These are phyloP conservation scores for Rasamsonia emersonii DNA, from an alignment of 2,329 filamentous ascomycete species.

Conservation along the genomic window DNA sequence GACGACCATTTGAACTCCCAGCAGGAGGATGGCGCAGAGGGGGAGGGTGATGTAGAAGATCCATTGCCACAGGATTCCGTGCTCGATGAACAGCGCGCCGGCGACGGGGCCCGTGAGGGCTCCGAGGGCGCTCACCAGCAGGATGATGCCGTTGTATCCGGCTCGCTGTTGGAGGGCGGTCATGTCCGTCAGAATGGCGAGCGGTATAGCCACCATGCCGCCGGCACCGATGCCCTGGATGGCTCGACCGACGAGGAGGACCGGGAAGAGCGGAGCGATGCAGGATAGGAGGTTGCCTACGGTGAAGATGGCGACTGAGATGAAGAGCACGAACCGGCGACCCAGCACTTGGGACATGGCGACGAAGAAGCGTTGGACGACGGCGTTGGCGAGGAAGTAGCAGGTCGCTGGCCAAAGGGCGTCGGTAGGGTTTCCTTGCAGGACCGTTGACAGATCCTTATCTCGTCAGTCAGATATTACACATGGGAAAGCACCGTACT, in stretches of 20 bases:
- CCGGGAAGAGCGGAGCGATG: constrained; percentile 2
- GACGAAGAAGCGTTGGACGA: constrained; percentile 3
- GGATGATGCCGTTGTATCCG: constrained; percentile 5
- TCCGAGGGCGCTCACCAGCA: constrained; percentile 3
- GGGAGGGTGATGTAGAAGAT: constrained; percentile 7
- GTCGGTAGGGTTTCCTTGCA: too few species aligned
- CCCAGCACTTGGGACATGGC: constrained; percentile 4
- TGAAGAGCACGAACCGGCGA: constrained; percentile 2
- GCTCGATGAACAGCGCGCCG: constrained; percentile 1
- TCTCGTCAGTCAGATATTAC: too few species aligned
- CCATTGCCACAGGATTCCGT: constrained; percentile 5
- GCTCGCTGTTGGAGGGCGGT: background rate
- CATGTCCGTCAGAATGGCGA: constrained; percentile 5
- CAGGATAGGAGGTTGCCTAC: constrained; percentile 5
- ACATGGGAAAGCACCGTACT: too few species aligned
- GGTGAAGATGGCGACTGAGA: constrained; percentile 4
- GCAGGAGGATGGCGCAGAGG: constrained; percentile 3
- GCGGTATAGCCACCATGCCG: constrained; percentile 4
- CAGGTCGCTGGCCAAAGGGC: constrained; percentile 6
- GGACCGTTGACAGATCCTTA: too few species aligned
- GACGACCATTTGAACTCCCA: constrained; percentile 2
- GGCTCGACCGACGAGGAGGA: constrained; percentile 5
- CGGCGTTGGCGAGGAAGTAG: constrained; percentile 5
- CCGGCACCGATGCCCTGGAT: constrained; percentile 5
- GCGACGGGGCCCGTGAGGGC: constrained; percentile 1